Conservation (phyloP, 2,329 filamentous ascomycete genomes). For the Waltergamsia citrina region DNA sequence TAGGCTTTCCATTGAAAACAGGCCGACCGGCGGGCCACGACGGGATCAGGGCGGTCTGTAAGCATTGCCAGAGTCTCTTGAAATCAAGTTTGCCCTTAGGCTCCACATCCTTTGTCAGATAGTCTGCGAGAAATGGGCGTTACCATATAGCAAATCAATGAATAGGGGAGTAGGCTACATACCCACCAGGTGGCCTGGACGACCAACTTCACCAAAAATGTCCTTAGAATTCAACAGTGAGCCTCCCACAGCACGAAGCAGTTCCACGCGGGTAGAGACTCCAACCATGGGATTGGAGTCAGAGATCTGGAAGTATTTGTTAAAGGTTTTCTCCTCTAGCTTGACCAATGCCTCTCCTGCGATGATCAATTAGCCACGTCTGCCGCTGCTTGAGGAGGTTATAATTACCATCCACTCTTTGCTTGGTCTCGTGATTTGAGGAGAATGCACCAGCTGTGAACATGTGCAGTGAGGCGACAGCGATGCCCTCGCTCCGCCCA, state of each 20-base stretch:
- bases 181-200: constrained; percentile 40
- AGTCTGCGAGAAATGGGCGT: constrained; percentile 21
- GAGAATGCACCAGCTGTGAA: constrained; percentile 31
- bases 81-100: constrained; percentile 22
- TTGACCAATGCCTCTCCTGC: constrained; percentile 21
- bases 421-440: constrained; percentile 7
- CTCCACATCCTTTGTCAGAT: constrained; percentile 19
- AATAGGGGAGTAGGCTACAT: constrained; percentile 7
- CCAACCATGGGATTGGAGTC: constrained; percentile 34
- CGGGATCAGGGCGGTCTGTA: constrained; percentile 35
- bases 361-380: not conserved
- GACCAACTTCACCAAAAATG: constrained; percentile 29
- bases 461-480: constrained; percentile 40
- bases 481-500: constrained; percentile 39
- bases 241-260: constrained; percentile 29
- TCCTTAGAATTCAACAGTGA: constrained; percentile 26
- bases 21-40: constrained; percentile 45
- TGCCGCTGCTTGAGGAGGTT: rapidly evolving
- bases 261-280: constrained; percentile 27
- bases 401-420: constrained; percentile 24
- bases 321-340: constrained; percentile 21
- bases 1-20: constrained; percentile 25
- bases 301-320: constrained; percentile 31
- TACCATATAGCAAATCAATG: too few species aligned
- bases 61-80: constrained; percentile 27